These are phyloP conservation scores for Colletotrichum navitas DNA, from an alignment of 2,329 filamentous ascomycete species.

Conservation along the genomic window DNA sequence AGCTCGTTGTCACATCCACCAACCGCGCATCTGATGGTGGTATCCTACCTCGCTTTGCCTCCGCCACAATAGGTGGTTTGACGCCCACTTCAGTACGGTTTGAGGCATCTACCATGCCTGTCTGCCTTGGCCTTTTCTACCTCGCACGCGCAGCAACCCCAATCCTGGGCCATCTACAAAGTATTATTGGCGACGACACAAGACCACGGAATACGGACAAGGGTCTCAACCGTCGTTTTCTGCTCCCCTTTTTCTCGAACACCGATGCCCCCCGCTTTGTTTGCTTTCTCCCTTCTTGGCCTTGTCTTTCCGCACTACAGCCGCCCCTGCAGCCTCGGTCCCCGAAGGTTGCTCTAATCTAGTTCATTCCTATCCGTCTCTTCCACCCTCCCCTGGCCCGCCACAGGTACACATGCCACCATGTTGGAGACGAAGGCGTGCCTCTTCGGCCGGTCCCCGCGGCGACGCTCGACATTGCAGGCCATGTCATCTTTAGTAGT, in stretches of 20 bases:
- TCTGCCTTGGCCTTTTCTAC: background rate
- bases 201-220: slow-evolving; percentile 24
- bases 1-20: background rate
- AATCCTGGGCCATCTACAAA: background rate
- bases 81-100: background rate
- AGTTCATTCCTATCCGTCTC: slow-evolving; percentile 15
- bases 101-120: background rate
- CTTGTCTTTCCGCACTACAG: slow-evolving; percentile 14
- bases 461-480: slow-evolving; percentile 6
- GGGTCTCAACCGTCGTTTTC: slow-evolving; percentile 8
- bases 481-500: slow-evolving; percentile 3
- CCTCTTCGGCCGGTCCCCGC: slow-evolving; percentile 19
- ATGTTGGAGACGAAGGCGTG: slow-evolving; percentile 33
- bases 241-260: slow-evolving; percentile 34
- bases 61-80: background rate
- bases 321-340: slow-evolving; percentile 35
- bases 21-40: background rate
- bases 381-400: slow-evolving; percentile 11
- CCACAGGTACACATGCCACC: slow-evolving; percentile 9
- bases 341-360: slow-evolving; percentile 6
- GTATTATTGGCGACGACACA: slow-evolving; percentile 28
- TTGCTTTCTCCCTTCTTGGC: slow-evolving; percentile 34
- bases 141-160: slow-evolving; percentile 15
- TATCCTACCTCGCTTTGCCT: background rate
- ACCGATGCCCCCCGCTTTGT: slow-evolving; percentile 20